Conservation (phyloP, 176 grass and related monocot genomes). For the Phyllostachys edulis region DNA sequence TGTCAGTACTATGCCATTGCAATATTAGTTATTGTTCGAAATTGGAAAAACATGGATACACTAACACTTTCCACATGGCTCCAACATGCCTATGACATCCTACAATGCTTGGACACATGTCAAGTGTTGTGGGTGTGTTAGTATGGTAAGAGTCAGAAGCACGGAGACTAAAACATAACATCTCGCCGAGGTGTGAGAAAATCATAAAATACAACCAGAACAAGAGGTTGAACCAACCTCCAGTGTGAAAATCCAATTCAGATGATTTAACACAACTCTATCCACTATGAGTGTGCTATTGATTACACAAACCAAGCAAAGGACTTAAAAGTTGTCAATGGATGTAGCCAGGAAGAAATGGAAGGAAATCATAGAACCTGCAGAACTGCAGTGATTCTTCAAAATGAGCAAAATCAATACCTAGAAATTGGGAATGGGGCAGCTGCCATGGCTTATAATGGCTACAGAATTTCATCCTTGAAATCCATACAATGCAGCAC, state of each 20-base stretch:
- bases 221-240: background rate
- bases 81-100: background rate
- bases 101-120: background rate
- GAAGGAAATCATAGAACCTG: background rate
- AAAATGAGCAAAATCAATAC: constrained; percentile 11
- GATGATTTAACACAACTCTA: constrained; percentile 1
- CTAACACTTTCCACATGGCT: background rate
- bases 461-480: background rate
- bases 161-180: background rate
- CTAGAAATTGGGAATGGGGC: background rate
- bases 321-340: background rate
- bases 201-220: background rate
- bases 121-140: background rate
- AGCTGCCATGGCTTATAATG: background rate
- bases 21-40: background rate
- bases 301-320: constrained; percentile 3
- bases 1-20: background rate
- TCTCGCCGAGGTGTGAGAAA: background rate
- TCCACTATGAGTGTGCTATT: background rate
- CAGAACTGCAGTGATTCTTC: background rate
- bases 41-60: background rate
- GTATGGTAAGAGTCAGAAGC: background rate
- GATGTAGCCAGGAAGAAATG: background rate
- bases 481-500: background rate
- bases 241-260: background rate